Evolutionary conservation across 371 early-diverging fungal genomes (phyloP), one percentile per base, ranked within the genome.

Genomic region (Mucor plumbeus): DNA sequence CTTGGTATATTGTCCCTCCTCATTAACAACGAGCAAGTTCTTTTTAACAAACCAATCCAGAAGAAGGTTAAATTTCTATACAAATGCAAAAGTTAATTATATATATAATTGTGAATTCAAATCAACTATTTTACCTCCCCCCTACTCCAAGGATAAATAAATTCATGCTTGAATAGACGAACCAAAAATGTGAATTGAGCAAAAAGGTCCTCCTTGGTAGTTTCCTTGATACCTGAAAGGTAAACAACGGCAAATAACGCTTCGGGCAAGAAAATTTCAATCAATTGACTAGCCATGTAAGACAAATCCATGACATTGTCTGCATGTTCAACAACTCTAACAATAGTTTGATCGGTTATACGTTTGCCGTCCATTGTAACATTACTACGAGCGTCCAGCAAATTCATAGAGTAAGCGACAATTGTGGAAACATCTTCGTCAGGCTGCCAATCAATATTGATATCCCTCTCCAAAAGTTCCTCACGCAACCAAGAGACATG

Each of bases 301-400:
- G 82, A 81, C 10, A 84, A 68, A 48, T 77, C 74, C 79, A 84
- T 80, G 13, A 84, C 77, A 61, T 84, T 84, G 43, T 84, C 84
- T 4, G 84, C 81, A 61, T 84, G 84, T 9, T 84, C 84, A 4
- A 80, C 72, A 2, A 80, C 77, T 8, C 84, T 72, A 9, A 84
- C 69, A 19, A 70, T 69, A 0, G 82, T 78, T 41, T 78, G 70
- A 14, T 81, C 84, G 3, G 71, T 78, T 0, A 78, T 53, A 7
- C 78, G 72, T 62, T 78, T 81, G 7, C 71, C 77, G n/a, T 81
- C 82, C 62, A 80, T 74, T 7, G 68, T 71, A 5, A 84, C 64
- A 65, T 84, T 79, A 15, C 68, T 66, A n/a, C 65, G 66, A 1
- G 73, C 70, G 36, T 84, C 84, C 62, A 84, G 56, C 1, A 84